Evolutionary conservation across 495 filamentous ascomycete species (phyloP).

Genomic region (Massariosphaeria phaeospora): DNA sequence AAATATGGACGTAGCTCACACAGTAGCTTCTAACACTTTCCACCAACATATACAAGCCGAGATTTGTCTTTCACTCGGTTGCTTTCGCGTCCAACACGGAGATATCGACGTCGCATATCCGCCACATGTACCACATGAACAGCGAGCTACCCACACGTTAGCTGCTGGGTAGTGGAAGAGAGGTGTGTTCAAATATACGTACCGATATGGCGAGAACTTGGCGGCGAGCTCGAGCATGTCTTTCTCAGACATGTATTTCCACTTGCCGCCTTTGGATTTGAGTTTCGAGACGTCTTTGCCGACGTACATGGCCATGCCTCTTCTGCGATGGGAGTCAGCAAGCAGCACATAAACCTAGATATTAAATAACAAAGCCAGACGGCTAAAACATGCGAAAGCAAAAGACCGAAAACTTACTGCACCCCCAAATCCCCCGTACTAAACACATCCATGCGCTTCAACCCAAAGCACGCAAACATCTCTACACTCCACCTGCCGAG

Average conservation of each 20-base stretch:
- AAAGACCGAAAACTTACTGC: slow-evolving; percentile 53
- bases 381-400: background rate
- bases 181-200: slow-evolving; percentile 36
- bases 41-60: no score
- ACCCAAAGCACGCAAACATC: slow-evolving; percentile 47
- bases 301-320: slow-evolving; percentile 84
- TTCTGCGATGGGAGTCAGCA: slow-evolving; percentile 38
- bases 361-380: background rate
- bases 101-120: slow-evolving; percentile 70
- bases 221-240: slow-evolving; percentile 84
- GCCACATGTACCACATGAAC: slow-evolving; percentile 94
- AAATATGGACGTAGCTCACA: no score
- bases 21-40: no score
- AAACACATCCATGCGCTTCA: slow-evolving; percentile 88
- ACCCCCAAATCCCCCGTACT: slow-evolving; percentile 89
- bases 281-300: slow-evolving; percentile 78
- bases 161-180: background rate
- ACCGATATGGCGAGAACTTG: slow-evolving; percentile 78
- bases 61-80: no score
- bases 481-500: slow-evolving; percentile 80
- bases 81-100: no score
- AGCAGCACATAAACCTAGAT: background rate
- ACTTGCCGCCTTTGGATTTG: slow-evolving; percentile 81
- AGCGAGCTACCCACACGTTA: slow-evolving; percentile 49
- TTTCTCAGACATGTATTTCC: slow-evolving; percentile 79